Conservation (phyloP, 1,139 yeast genomes). For the Pichia sp. region DNA sequence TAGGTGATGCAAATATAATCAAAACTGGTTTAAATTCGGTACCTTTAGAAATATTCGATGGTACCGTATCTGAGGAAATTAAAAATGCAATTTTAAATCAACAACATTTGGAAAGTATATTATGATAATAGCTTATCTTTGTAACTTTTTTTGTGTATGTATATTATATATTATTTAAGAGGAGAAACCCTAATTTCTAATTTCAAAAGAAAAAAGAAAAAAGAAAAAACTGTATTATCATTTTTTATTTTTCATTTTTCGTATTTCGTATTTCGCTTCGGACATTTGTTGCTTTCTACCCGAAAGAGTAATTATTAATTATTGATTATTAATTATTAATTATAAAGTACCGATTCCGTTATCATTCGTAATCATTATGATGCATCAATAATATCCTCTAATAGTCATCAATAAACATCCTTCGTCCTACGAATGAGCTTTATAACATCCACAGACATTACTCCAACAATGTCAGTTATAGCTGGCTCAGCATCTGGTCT, state of each 20-base stretch:
- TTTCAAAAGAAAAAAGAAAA: too few species aligned
- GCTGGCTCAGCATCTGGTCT: conserved; percentile 31
- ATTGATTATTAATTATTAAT: not conserved
- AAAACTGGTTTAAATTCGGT: conserved; percentile 62
- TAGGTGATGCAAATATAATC: conserved; percentile 38
- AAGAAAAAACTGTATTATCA: too few species aligned
- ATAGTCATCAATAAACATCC: not conserved
- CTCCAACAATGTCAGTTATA: conserved; percentile 20
- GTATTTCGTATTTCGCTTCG: not conserved
- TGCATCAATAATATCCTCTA: too few species aligned
- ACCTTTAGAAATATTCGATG: conserved; percentile 51
- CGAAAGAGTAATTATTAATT: not conserved
- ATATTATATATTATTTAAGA: not conserved
- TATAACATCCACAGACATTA: conserved; percentile 2
- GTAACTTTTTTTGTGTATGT: not conserved
- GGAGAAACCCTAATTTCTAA: not conserved
- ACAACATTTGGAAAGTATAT: conserved; percentile 44
- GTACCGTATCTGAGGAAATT: conserved; percentile 49
- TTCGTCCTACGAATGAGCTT: not conserved
- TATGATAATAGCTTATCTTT: not conserved
- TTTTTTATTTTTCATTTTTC: not conserved
- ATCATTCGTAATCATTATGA: too few species aligned
- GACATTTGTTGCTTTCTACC: not conserved
- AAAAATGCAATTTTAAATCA: conserved; percentile 61
- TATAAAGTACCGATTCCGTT: too few species aligned